A percentile compares a stretch with the other conserved stretches of the same genome.
These are phyloP conservation scores for Bremia lactucae DNA, from an alignment of 352 stramenopile genomes.

Conservation along the genomic window DNA sequence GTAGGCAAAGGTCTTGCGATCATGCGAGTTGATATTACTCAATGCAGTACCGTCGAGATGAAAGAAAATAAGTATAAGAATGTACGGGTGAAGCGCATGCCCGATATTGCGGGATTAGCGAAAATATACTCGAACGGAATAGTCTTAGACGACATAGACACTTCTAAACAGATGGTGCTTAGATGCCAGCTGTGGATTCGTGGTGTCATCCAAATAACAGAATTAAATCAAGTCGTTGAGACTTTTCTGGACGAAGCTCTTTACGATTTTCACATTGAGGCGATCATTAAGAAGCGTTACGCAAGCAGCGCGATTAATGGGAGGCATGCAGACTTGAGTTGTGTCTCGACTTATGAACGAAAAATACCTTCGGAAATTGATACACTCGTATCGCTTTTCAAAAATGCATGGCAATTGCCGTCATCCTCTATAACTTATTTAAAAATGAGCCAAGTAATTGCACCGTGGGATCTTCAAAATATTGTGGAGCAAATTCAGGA, in stretches of 20 bases:
- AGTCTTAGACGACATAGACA: not conserved
- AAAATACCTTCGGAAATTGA: conserved; percentile 20
- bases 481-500: conserved; percentile 36
- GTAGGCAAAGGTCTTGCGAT: conserved; percentile 72
- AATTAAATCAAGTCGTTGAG: conserved; percentile 55
- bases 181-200: conserved; percentile 69
- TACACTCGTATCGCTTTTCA: conserved; percentile 39
- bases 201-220: conserved; percentile 39
- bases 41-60: conserved; percentile 4
- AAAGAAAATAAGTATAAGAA: conserved; percentile 5
- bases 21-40: conserved; percentile 47
- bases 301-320: not conserved
- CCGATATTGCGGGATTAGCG: conserved; percentile 17
- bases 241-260: conserved; percentile 64
- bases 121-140: conserved; percentile 7
- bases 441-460: conserved; percentile 26
- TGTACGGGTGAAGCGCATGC: conserved; percentile 9
- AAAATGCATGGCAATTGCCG: conserved; percentile 28
- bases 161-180: conserved; percentile 19
- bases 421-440: conserved; percentile 58
- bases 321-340: not conserved
- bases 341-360: conserved; percentile 1
- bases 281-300: conserved; percentile 27
- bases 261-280: conserved; percentile 73
- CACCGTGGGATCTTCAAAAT: conserved; percentile 54